A percentile compares a stretch with the other conserved stretches of the same genome.
Evolutionary conservation across 2,329 filamentous ascomycete species (phyloP).

Genomic region (Verticillium isaacii): DNA sequence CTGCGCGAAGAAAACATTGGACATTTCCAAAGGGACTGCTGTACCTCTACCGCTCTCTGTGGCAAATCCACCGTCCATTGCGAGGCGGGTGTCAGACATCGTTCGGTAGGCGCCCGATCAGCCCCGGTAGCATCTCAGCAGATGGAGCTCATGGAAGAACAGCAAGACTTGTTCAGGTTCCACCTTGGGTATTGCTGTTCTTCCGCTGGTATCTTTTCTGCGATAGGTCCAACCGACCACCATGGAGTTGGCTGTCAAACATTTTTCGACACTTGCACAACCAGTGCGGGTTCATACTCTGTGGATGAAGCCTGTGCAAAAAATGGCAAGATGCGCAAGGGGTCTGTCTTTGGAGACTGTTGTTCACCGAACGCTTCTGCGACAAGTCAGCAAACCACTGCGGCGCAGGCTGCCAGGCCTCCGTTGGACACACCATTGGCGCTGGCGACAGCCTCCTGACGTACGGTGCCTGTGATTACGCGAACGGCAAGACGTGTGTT

Average conservation of each 20-base stretch:
- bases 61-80: too few relatives aligned
- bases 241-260: too few relatives aligned
- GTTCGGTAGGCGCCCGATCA: too few relatives aligned
- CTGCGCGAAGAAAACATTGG: too few relatives aligned
- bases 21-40: too few relatives aligned
- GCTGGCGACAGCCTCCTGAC: neutral
- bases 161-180: neutral
- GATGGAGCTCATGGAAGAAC: neutral
- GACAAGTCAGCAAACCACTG: slow-evolving; percentile 11
- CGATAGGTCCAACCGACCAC: neutral
- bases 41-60: too few relatives aligned
- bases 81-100: too few relatives aligned
- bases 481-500: neutral
- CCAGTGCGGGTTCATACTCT: neutral
- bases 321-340: slow-evolving; percentile 3
- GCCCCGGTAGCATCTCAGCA: neutral
- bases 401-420: slow-evolving; percentile 9
- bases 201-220: neutral
- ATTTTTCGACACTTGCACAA: neutral
- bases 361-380: slow-evolving; percentile 13
- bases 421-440: slow-evolving; percentile 10
- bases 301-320: slow-evolving; percentile 2
- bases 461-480: slow-evolving; percentile 2
- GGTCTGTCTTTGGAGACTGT: slow-evolving; percentile 5
- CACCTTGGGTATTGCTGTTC: neutral